Base-by-base conservation (phyloP, 345 rosid genomes). In the Melastoma malabathricum region DNA sequence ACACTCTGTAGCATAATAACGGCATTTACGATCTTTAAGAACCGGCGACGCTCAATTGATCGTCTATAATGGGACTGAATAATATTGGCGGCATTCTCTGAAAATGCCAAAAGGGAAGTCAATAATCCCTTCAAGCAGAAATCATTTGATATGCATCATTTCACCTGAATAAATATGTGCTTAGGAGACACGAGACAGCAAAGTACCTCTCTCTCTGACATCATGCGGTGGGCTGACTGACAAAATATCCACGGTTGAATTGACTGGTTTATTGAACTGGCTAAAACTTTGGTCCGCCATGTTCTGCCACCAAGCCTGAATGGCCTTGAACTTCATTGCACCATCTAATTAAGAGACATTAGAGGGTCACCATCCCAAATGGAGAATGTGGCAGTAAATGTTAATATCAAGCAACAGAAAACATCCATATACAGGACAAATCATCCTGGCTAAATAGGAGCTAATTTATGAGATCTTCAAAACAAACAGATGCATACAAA, bases 241-340 rank as follows among this genome's bases (percentile, higher is more conserved):
- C 20, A 47, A 23, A 66, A 43, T 44, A 59, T 63, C 65, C 48
- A 51, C 59, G 60, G 64, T 52, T 55, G 74, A 56, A 59, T 34
- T 47, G 54, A 43, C 54, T 63, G 75, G 50, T 68, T 68, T 73
- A 43, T 61, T 55, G 57, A 56, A 66, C 61, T 69, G 52, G 38
- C 14, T 70, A 46, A 59, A 66, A 64, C 71, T 82, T 60, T 60
- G 64, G 64, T 65, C 84, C 38, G 87, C 82, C 94, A 86, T 83
- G 49, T 75, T 79, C 71, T 62, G 92, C 98, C 98, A 90, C 96
- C 98, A 86, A 56, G 92, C 78, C 65, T 76, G 85, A 55, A 90
- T 78, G 38, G 86, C 86, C 63, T 69, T 79, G 68, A 86, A 90
- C 60, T 61, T 86, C 57, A 64, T 80, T 5, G 74, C 71, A 61